These are phyloP conservation scores for Singerocomus rubriflavus DNA, from an alignment of 1,284 basidiomycete genomes.

Conservation along the genomic window DNA sequence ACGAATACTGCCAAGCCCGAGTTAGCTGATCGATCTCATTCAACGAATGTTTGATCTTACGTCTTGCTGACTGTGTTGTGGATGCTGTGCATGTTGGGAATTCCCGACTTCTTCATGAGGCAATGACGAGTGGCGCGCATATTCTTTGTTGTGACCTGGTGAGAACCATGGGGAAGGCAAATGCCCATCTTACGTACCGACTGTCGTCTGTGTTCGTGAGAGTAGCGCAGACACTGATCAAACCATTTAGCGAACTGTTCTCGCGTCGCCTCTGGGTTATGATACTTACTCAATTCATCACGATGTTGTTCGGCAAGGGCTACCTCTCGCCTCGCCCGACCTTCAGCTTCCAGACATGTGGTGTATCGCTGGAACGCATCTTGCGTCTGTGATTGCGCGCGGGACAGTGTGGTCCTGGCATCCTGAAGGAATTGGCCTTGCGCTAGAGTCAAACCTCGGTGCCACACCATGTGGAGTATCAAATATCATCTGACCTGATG, in stretches of 20 bases:
- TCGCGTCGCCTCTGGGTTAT: constrained; percentile 8
- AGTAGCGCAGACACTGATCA: constrained; percentile 50
- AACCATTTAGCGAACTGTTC: constrained; percentile 15
- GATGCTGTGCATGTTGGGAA: constrained; percentile 31
- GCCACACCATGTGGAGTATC: constrained; percentile 3
- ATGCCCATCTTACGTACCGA: constrained; percentile 30
- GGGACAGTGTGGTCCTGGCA: constrained; percentile 40
- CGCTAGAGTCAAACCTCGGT: constrained; percentile 10
- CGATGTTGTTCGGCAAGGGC: constrained; percentile 62
- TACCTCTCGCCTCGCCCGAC: constrained; percentile 61
- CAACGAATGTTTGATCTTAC: constrained; percentile 28
- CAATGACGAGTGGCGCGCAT: constrained; percentile 31
- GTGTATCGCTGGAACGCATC: constrained; percentile 70
- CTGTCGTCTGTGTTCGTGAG: constrained; percentile 45
- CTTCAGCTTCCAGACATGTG: constrained; percentile 62
- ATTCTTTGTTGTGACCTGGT: constrained; percentile 29
- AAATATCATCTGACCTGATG: constrained; percentile 28
- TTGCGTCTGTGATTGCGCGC: constrained; percentile 67
- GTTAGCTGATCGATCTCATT: constrained; percentile 22
- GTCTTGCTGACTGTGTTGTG: constrained; percentile 33
- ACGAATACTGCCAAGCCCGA: constrained; percentile 28
- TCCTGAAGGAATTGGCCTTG: constrained; percentile 40
- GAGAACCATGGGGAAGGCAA: constrained; percentile 17
- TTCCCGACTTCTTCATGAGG: constrained; percentile 32
- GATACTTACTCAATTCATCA: constrained; percentile 59